Evolutionary conservation across 164 flowering plant genomes (phyloP), one percentile per base, ranked within the genome.

Genomic region (Litsea cubeba): DNA sequence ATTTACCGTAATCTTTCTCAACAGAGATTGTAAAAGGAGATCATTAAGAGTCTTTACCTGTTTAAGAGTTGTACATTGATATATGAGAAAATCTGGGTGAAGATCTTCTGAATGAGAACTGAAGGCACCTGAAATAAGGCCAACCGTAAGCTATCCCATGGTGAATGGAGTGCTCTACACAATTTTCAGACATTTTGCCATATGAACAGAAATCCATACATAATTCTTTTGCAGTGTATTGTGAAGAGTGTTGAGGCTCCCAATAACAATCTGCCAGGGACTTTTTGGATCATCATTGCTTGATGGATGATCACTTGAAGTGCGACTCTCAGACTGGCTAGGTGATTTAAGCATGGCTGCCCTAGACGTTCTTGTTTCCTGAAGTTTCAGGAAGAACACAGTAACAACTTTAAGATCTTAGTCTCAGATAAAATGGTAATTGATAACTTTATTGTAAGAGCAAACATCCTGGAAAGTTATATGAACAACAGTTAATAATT

Each of bases 291-390:
- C 10, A 40, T 40, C 46, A 40, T 7, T 1, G 11, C 46, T 40
- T 8, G 46, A 40, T 40, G 11, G 46, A 40, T 40, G 46, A 40
- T 40, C 46, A 40, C 83, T 66, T 72, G 88, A 81, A 76, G 91
- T 77, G 77, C 89, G 87, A 77, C 85, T 90, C 57, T 97, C 91
- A 76, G 97, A 92, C 69, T 90, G 78, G 60, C 98, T 94, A 73
- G 99, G 75, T 63, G 60, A 85, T 81, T 94, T 84, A 70, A 93
- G 83, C 64, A 81, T 88, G 75, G 71, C 78, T 79, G 92, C 91
- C 82, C 89, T 89, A 57, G 97, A 86, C 68, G 93, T 88, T 82
- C 97, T 88, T 76, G 99, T 97, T 77, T 95, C 99, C 99, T 95
- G 73, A 70, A 66, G 46, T 70, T 75, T 62, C 67, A 79, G 15